Conservation (phyloP, 305 asterid species). For the Fraxinus albicans region DNA sequence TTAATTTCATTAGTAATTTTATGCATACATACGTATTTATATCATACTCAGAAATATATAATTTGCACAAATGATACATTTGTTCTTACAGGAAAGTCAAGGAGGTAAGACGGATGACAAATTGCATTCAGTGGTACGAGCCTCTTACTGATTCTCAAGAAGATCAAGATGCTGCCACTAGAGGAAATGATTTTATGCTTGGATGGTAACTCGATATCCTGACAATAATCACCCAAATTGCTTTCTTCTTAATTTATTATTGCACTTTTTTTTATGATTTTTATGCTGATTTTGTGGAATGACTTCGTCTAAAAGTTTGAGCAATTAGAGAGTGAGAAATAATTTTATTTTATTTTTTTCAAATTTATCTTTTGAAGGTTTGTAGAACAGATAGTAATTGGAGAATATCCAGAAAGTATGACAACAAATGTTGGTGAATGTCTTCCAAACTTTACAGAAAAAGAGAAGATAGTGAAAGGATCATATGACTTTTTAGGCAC, state of each 20-base stretch:
- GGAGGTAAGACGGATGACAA: conserved; percentile 34
- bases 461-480: conserved; percentile 39
- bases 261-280: neutral
- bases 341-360: neutral
- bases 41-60: no score
- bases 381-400: conserved; percentile 39
- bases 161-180: conserved; percentile 30
- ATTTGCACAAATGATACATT: neutral
- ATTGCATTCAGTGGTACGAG: conserved; percentile 32
- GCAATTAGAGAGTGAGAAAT: neutral
- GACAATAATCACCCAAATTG: neutral
- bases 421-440: conserved; percentile 24
- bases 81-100: conserved; percentile 26
- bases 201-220: conserved; percentile 31
- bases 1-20: neutral
- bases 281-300: neutral
- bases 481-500: conserved; percentile 46
- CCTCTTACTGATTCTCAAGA: conserved; percentile 14
- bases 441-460: conserved; percentile 31
- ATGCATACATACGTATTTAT: no score
- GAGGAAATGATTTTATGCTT: conserved; percentile 40
- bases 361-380: conserved; percentile 26
- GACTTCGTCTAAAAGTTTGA: neutral
- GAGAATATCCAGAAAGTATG: conserved; percentile 44
- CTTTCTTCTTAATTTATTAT: neutral